phyloP scores from a whole-genome alignment of 176 grass and related monocot genomes.

The Guadua angustifolia region DNA sequence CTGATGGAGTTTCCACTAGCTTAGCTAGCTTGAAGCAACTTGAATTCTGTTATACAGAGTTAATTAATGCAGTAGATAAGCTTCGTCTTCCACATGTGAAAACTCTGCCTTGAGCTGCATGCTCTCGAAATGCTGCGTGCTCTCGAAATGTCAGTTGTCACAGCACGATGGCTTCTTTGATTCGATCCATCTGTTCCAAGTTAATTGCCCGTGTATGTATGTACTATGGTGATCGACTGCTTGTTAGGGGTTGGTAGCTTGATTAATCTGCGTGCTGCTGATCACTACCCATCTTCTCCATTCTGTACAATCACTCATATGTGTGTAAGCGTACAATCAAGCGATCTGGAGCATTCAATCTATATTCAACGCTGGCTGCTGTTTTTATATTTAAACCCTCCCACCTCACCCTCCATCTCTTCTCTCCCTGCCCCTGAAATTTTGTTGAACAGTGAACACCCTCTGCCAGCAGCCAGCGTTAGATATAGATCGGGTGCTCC shows the following conservation, averaged over 20 bases:
- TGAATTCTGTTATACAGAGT: neutral
- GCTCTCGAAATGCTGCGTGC: neutral
- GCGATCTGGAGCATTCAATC: too few species aligned
- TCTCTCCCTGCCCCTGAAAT: too few species aligned
- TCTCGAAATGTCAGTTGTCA: neutral
- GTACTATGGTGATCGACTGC: neutral
- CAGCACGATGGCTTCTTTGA: neutral
- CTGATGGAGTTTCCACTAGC: neutral
- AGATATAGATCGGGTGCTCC: too few species aligned
- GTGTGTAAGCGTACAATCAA: too few species aligned
- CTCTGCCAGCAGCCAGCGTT: too few species aligned
- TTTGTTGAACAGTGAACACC: too few species aligned
- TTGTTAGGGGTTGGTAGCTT: neutral
- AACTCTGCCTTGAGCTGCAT: neutral
- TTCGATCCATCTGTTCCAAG: neutral
- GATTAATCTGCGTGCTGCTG: neutral
- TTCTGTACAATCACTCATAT: too few species aligned
- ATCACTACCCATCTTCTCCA: conserved; percentile 68
- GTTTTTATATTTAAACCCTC: too few species aligned
- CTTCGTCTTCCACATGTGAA: neutral
- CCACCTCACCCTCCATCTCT: too few species aligned
- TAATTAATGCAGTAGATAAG: neutral
- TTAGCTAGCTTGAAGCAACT: neutral
- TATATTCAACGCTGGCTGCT: too few species aligned
- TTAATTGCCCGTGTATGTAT: neutral